phyloP scores from a whole-genome alignment of 148 eudicot species.

The Heliamphora exappendiculata region DNA sequence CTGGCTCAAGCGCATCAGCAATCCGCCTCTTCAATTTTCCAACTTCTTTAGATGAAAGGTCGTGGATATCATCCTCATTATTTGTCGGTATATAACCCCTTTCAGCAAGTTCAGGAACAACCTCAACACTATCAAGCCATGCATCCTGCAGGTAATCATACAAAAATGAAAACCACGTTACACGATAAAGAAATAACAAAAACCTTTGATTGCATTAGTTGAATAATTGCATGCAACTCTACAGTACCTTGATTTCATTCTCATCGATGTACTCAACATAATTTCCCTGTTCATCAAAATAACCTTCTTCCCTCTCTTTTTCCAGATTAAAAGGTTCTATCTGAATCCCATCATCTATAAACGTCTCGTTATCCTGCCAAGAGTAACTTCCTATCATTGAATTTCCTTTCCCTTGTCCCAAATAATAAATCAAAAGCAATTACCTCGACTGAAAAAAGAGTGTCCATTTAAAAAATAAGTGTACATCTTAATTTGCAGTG shows the following conservation, averaged over 20 bases:
- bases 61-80: constrained; percentile 41
- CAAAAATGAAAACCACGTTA: background rate
- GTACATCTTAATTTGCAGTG: background rate
- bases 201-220: no score
- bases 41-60: constrained; percentile 54
- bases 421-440: constrained; percentile 13
- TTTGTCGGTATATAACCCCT: constrained; percentile 23
- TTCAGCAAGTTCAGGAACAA: constrained; percentile 48
- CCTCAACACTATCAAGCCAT: constrained; percentile 87
- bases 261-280: constrained; percentile 66
- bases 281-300: constrained; percentile 84
- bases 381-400: constrained; percentile 16
- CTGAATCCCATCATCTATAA: constrained; percentile 61
- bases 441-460: constrained; percentile 6
- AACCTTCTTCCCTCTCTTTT: constrained; percentile 90
- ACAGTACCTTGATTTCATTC: constrained; percentile 71
- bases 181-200: background rate
- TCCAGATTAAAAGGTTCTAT: constrained; percentile 86
- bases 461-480: constrained; percentile 4
- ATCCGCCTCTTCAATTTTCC: constrained; percentile 81
- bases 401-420: constrained; percentile 12
- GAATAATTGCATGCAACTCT: background rate
- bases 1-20: constrained; percentile 82
- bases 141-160: constrained; percentile 60
- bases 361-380: constrained; percentile 58